phyloP scores from a whole-genome alignment of 2,329 filamentous ascomycete species.

The Xylariaceae sp. region DNA sequence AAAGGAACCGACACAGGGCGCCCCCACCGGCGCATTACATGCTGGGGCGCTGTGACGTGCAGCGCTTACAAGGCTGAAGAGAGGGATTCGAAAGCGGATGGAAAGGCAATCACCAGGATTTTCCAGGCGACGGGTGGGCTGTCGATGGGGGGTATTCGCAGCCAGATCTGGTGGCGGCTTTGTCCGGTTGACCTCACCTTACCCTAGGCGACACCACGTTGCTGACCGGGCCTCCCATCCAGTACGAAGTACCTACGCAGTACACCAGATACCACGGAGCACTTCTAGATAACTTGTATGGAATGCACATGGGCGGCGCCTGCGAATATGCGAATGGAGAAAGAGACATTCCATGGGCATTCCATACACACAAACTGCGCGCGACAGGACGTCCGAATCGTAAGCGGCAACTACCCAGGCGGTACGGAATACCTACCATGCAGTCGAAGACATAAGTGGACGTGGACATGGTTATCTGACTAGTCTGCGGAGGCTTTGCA shows the following conservation, averaged over 20 bases:
- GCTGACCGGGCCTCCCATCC: slow-evolving; percentile 9
- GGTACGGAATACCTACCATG: background rate
- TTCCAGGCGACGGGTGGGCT: slow-evolving; percentile 10
- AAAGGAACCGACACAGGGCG: slow-evolving; percentile 24
- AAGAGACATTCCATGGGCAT: background rate
- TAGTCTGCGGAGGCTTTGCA: slow-evolving; percentile 12
- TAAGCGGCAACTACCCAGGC: background rate
- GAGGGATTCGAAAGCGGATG: slow-evolving; percentile 24
- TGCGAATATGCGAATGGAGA: slow-evolving; percentile 10
- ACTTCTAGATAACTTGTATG: no score
- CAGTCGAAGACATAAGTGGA: slow-evolving; percentile 6
- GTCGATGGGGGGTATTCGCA: slow-evolving; percentile 9
- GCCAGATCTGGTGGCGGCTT: background rate
- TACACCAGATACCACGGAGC: no score
- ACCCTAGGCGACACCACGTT: slow-evolving; percentile 12
- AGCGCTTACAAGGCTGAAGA: slow-evolving; percentile 33
- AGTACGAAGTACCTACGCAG: background rate
- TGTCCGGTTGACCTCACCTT: slow-evolving; percentile 14
- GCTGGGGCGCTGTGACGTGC: slow-evolving; percentile 29
- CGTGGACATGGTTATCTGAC: slow-evolving; percentile 10
- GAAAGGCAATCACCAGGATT: slow-evolving; percentile 15
- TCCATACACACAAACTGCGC: slow-evolving; percentile 5
- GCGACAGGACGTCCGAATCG: slow-evolving; percentile 12
- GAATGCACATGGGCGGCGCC: background rate
- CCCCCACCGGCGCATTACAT: slow-evolving; percentile 20